Base-by-base conservation (phyloP, 2,329 filamentous ascomycete species). In the Trichoderma pleuroti region DNA sequence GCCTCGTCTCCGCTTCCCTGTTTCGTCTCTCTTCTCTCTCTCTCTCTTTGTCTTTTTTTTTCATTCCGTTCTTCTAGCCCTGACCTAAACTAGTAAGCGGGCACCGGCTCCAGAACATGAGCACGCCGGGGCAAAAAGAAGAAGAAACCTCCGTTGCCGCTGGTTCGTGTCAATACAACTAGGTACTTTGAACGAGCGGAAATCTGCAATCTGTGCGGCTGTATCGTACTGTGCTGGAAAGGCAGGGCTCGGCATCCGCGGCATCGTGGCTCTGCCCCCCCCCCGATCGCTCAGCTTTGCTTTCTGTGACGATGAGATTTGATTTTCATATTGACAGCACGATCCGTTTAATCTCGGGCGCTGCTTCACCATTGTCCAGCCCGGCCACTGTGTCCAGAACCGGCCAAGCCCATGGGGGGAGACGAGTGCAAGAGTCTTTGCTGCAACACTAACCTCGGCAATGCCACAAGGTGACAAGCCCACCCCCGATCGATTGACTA, bases 281-380 rank as follows among this genome's bases (percentile, higher is more conserved):
- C 26, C 26, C 26, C n/a, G 42, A 49, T 52, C 46, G 39, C 39
- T 52, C n/a, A 24, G 46, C n/a, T 49, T 24, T 24, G 11, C 18
- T 18, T 12, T 36, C 61, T 26, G 62, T 24, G 46, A 56, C 63
- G 63, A 56, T 66, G 63, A 42, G 63, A 66, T 66, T 66, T 56
- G 46, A 52, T 52, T 52, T 52, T 52, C 21, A 24, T 24, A 52
- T 24, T 52, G 63, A 42, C 63, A 39, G 49, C 49, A 32, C 63
- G 63, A 66, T 57, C 63, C 63, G 63, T 66, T 66, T 66, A 66
- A 66, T 66, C 63, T 66, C 63, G 63, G 49, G 5, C 63, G 30
- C 49, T 66, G 62, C 63, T 39, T 39, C 63, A 54, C 30, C 18
- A 26, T 64, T 28, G 36, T 24, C 26, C 62, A 26, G n/a, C 32